A percentile compares a stretch with the other conserved stretches of the same genome.
These are phyloP conservation scores for Abrus pulchellus DNA, from an alignment of 306 rosid species.

Conservation along the genomic window DNA sequence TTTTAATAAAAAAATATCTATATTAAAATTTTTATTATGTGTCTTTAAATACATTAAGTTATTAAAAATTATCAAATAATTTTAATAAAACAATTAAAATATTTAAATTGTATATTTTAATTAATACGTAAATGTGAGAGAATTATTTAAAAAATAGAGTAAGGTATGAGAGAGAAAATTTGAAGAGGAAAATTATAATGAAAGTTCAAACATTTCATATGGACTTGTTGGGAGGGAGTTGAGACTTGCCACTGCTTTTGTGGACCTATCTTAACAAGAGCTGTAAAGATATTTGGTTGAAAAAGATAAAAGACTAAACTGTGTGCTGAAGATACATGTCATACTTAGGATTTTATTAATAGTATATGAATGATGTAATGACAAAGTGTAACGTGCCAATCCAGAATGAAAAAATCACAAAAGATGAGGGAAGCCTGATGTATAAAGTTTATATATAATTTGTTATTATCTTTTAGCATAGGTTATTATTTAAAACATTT, in stretches of 20 bases:
- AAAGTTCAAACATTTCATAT: slow-evolving; percentile 11
- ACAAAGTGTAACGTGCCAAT: not conserved
- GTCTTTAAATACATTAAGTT: too few species aligned
- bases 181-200: not conserved
- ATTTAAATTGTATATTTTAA: too few species aligned
- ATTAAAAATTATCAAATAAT: too few species aligned
- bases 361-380: not conserved
- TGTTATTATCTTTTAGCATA: too few species aligned
- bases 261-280: not conserved
- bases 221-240: slow-evolving; percentile 15
- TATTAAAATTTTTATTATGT: too few species aligned
- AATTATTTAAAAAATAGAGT: not conserved
- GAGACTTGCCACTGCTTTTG: not conserved
- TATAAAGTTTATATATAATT: too few species aligned
- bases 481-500: too few species aligned
- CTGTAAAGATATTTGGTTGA: not conserved
- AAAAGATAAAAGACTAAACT: not conserved
- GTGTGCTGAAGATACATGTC: not conserved
- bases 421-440: not conserved
- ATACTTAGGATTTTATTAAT: too few species aligned
- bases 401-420: not conserved
- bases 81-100: too few species aligned
- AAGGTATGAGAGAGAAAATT: not conserved
- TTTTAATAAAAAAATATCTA: too few species aligned
- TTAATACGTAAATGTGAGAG: not conserved